Conservation (phyloP, 2,329 filamentous ascomycete genomes). For the Gnomoniopsis sp. region DNA sequence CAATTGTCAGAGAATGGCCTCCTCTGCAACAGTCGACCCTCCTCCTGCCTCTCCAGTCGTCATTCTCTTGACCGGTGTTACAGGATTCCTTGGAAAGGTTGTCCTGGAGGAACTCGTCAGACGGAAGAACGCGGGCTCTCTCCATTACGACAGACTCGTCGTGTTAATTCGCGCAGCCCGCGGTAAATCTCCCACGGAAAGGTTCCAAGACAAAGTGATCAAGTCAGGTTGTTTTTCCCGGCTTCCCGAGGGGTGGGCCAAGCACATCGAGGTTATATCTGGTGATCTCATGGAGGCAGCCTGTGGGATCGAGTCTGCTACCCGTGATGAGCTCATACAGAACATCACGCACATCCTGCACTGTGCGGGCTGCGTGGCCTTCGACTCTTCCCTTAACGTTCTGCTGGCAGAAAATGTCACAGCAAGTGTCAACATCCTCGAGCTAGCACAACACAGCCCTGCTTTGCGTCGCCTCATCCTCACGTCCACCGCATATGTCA, state of each 20-base stretch:
- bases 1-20: neutral
- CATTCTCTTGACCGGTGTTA: slow-evolving; percentile 19
- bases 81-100: slow-evolving; percentile 19
- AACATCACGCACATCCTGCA: slow-evolving; percentile 18
- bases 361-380: slow-evolving; percentile 17
- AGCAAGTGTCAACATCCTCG: slow-evolving; percentile 13
- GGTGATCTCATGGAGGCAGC: slow-evolving; percentile 14
- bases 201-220: slow-evolving; percentile 6
- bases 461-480: slow-evolving; percentile 10
- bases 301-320: slow-evolving; percentile 5
- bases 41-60: neutral
- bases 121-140: neutral
- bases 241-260: slow-evolving; percentile 8
- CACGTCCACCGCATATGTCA: slow-evolving; percentile 18
- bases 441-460: slow-evolving; percentile 4
- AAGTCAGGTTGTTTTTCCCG: slow-evolving; percentile 14
- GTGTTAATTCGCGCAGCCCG: slow-evolving; percentile 8
- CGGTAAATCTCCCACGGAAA: neutral
- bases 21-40: neutral
- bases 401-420: slow-evolving; percentile 15
- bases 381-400: slow-evolving; percentile 8
- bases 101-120: slow-evolving; percentile 18
- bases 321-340: neutral
- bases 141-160: slow-evolving; percentile 10
- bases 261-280: slow-evolving; percentile 6